Percentiles rank a stretch among this genome's conserved stretches.
phyloP scores from a whole-genome alignment of 805 yeast species.

The Lipomyces japonicus region DNA sequence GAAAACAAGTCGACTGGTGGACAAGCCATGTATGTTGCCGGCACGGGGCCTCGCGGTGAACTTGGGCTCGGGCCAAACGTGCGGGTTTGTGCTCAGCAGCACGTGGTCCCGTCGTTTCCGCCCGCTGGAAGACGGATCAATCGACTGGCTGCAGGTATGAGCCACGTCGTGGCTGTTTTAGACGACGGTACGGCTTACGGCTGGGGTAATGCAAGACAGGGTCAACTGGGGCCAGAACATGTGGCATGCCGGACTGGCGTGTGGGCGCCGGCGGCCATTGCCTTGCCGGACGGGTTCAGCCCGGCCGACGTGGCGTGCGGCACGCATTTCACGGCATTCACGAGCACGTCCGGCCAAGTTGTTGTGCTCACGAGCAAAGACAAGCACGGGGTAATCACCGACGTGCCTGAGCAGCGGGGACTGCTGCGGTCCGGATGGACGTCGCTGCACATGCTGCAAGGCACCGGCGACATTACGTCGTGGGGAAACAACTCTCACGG shows the following conservation, averaged over 20 bases:
- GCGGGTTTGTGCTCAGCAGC: background rate
- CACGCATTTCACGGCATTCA: constrained; percentile 53
- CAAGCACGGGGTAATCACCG: constrained; percentile 4
- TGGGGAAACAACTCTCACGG: constrained; percentile 76
- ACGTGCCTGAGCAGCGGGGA: background rate
- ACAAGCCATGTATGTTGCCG: constrained; percentile 47
- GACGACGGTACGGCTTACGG: constrained; percentile 50
- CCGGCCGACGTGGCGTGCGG: constrained; percentile 43
- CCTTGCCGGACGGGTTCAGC: background rate
- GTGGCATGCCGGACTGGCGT: constrained; percentile 7
- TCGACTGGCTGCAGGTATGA: constrained; percentile 34
- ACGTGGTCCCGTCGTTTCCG: constrained; percentile 24
- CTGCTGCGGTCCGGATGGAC: constrained; percentile 62
- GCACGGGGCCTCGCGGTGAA: constrained; percentile 71
- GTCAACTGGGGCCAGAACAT: constrained; percentile 44
- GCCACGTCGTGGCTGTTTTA: constrained; percentile 35
- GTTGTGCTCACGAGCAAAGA: constrained; percentile 7
- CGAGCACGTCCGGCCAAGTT: constrained; percentile 29
- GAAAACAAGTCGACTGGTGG: constrained; percentile 32
- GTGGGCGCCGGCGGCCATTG: constrained; percentile 4
- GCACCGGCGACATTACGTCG: constrained; percentile 42
- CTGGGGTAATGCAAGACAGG: constrained; percentile 67
- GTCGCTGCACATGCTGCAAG: constrained; percentile 52
- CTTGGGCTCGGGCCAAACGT: constrained; percentile 50
- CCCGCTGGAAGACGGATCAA: constrained; percentile 20